These are phyloP conservation scores for Mortierella sp. DNA, from an alignment of 371 early-diverging fungal genomes.

Conservation along the genomic window DNA sequence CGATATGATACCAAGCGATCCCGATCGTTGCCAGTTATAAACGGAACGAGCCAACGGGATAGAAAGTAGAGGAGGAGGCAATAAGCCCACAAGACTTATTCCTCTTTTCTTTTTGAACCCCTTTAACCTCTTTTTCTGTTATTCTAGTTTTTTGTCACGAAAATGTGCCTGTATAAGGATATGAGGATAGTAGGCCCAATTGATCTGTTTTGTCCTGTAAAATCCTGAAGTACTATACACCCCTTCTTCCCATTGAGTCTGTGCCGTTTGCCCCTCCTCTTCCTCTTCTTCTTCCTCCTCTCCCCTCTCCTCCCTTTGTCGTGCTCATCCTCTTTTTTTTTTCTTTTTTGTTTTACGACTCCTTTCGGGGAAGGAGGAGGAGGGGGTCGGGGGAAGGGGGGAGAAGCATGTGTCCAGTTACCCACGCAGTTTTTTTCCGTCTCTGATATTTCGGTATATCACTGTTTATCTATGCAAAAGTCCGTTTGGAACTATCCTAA, in stretches of 20 bases:
- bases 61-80: background rate
- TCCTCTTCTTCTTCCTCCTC: background rate
- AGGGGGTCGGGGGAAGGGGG: background rate
- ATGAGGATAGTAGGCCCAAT: too few species aligned
- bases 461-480: background rate
- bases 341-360: background rate
- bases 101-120: background rate
- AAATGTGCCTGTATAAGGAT: too few species aligned
- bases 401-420: conserved; percentile 1
- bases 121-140: background rate
- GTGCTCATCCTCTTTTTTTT: background rate
- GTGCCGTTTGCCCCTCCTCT: background rate
- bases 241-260: background rate
- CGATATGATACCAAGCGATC: conserved; percentile 1
- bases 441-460: background rate
- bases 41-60: background rate
- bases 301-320: background rate
- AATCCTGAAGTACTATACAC: too few species aligned
- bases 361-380: conserved; percentile 3
- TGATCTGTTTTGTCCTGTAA: too few species aligned
- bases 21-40: conserved; percentile 9
- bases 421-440: background rate
- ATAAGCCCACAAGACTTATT: too few species aligned
- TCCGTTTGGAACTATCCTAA: background rate
- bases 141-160: background rate